Base-by-base conservation (phyloP, 495 filamentous ascomycete species). In the Aspergillus taichungensis region DNA sequence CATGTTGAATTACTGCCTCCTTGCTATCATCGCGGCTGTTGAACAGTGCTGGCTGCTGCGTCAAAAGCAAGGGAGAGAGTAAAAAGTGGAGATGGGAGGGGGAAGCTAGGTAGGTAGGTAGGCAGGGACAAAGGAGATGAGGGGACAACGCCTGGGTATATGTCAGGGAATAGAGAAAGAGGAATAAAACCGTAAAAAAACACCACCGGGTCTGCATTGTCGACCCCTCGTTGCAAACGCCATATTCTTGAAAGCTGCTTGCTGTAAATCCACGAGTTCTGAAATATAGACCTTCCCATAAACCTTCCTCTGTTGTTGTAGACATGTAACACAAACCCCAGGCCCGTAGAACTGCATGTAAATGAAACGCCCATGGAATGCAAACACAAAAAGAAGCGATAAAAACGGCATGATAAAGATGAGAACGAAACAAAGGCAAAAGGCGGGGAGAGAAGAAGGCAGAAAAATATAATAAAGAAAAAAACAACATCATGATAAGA, bases 61-160 rank as follows among this genome's bases (percentile, higher is more conserved):
- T 24, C 18, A 24, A 24, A 24, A 24, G 18, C 18, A 24, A 24
- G 18, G 18, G 18, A 24, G 18, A 24, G 36, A 38, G 37, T 46
- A 46, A 34, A 46, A 13, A 36, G 12, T 43, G 34, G 9, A 8
- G 40, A 43, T 6, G 39, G 30, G 42, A 29, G 11, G 18, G 37
- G 37, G 30, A 30, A 49, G 27, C 6, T 38, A 30, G 18, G 12
- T 27, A 45, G 10, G 42, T 34, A 38, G 9, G 13, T 13, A 43
- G 34, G 12, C 30, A 36, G 42, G 32, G 37, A 45, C 31, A 40
- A 42, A 46, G 34, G 44, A 35, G 37, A 46, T 13, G 35, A 8
- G 24, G 14, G 27, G 29, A 46, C 33, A 55, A 54, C 52, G 49
- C 55, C 55, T 52, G 55, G 55, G 55, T 58, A 58, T 58, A 58